phyloP scores from a whole-genome alignment of 192 early-diverging fungal species.

The Neocallimastix lanati region DNA sequence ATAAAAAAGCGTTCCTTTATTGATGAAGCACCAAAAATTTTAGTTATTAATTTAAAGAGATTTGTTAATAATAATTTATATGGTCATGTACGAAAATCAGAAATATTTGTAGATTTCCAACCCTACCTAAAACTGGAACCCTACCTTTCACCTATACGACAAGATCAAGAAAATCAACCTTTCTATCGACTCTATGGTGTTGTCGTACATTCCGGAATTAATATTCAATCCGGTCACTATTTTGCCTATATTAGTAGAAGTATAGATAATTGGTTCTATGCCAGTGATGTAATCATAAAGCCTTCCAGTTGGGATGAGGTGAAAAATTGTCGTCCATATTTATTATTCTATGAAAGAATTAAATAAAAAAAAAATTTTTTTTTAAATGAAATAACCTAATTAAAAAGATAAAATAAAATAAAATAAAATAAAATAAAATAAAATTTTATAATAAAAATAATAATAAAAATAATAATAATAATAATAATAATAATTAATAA shows the following conservation, averaged over 20 bases:
- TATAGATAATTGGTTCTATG: not conserved
- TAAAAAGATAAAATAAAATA: too few relatives aligned
- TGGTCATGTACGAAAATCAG: not conserved
- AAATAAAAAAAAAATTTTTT: too few relatives aligned
- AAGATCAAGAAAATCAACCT: constrained; percentile 4
- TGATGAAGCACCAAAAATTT: not conserved
- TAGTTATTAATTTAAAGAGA: not conserved
- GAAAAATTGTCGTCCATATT: not conserved
- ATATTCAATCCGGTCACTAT: constrained; percentile 27
- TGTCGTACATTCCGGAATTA: constrained; percentile 20
- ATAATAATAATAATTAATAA: too few relatives aligned
- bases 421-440: too few relatives aligned
- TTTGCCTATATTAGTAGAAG: constrained; percentile 17
- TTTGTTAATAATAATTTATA: not conserved
- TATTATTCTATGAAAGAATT: not conserved
- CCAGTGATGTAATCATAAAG: not conserved
- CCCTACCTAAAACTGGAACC: not conserved
- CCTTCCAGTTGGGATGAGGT: not conserved
- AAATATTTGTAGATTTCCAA: not conserved
- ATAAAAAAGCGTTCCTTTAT: not conserved
- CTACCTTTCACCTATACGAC: not conserved
- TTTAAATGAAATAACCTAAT: too few relatives aligned
- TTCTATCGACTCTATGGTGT: constrained; percentile 21
- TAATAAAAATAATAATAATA: too few relatives aligned
- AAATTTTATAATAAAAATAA: too few relatives aligned